Conservation (phyloP, 352 stramenopile species). For the Pseudoperonospora humuli region DNA sequence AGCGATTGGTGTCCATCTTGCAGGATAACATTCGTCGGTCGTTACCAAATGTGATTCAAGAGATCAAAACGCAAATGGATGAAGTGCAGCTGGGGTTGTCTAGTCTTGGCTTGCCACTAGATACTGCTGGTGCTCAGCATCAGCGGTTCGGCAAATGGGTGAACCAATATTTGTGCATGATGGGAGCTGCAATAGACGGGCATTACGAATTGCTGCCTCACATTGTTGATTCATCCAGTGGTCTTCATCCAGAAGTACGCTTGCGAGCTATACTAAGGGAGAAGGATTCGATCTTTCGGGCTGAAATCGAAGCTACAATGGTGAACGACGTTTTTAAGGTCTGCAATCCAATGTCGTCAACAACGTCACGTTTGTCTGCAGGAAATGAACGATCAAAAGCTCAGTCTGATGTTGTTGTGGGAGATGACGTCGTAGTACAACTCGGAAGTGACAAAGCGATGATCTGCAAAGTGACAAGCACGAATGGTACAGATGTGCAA, state of each 20-base stretch:
- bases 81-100: constrained; percentile 13
- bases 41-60: constrained; percentile 34
- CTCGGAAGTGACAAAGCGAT: background rate
- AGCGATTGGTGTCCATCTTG: constrained; percentile 35
- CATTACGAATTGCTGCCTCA: constrained; percentile 18
- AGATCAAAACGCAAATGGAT: constrained; percentile 29
- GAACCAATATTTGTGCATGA: constrained; percentile 21
- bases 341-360: background rate
- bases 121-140: constrained; percentile 18
- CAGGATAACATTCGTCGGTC: constrained; percentile 42
- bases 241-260: constrained; percentile 5
- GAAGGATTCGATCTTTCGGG: constrained; percentile 25
- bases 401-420: constrained; percentile 7
- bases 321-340: background rate
- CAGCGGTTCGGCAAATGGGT: constrained; percentile 26
- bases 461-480: constrained; percentile 11
- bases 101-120: constrained; percentile 19
- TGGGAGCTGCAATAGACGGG: constrained; percentile 26
- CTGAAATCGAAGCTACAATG: constrained; percentile 15
- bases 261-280: constrained; percentile 28
- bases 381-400: background rate
- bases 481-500: constrained; percentile 9
- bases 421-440: constrained; percentile 15
- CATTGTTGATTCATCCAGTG: background rate
- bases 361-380: background rate